phyloP scores from a whole-genome alignment of 805 yeast genomes.

The Metschnikowia vanudenii region DNA sequence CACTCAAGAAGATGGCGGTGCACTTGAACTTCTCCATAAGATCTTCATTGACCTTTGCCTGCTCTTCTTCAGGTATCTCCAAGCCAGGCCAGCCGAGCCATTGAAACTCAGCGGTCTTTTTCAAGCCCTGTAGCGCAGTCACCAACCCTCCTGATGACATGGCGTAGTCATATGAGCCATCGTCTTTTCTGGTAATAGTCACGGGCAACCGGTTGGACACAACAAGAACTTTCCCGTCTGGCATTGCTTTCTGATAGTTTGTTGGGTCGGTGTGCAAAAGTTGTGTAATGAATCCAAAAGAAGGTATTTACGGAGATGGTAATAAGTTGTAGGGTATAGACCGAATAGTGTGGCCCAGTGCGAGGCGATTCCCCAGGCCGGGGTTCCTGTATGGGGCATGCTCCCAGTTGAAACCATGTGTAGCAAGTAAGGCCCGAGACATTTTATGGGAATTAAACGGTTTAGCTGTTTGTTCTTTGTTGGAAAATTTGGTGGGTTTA shows the following conservation, averaged over 20 bases:
- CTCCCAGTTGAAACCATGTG: no score
- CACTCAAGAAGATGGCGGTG: conserved; percentile 83
- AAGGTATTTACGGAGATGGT: background rate
- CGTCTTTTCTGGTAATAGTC: conserved; percentile 65
- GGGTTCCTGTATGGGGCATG: no score
- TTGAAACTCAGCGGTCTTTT: conserved; percentile 77
- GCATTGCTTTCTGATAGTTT: conserved; percentile 5
- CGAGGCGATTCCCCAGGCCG: no score
- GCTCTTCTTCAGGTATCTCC: conserved; percentile 78
- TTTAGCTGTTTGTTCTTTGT: no score
- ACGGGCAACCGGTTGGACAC: conserved; percentile 96
- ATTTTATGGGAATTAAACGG: no score
- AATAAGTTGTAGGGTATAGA: no score
- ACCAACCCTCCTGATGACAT: conserved; percentile 99
- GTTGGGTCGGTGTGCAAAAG: no score
- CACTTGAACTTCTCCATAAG: conserved; percentile 78
- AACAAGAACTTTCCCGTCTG: conserved; percentile 72
- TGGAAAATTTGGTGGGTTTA: no score
- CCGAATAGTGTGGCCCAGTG: no score
- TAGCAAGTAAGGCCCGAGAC: no score
- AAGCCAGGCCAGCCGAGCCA: conserved; percentile 98
- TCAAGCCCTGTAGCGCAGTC: conserved; percentile 89
- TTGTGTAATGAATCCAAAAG: background rate
- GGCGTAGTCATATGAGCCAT: conserved; percentile 71
- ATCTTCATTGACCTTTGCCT: conserved; percentile 64